Evolutionary conservation across 2,329 filamentous ascomycete genomes (phyloP).

Genomic region (Penicillium sp.): DNA sequence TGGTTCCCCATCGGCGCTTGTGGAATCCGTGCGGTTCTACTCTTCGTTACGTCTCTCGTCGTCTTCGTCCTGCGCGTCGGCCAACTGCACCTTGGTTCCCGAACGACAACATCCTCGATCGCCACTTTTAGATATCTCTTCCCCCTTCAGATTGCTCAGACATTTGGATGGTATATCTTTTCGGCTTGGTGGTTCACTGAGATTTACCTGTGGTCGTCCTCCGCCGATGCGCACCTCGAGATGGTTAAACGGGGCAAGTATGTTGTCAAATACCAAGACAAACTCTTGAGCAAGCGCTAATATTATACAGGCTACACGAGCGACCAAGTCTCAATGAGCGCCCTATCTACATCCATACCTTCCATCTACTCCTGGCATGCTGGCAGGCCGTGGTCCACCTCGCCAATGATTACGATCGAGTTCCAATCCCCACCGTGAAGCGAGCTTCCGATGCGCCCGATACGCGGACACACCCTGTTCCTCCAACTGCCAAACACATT

Average conservation of each 20-base stretch:
- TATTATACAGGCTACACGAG: constrained; percentile 52
- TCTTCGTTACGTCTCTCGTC: constrained; percentile 73
- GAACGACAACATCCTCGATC: constrained; percentile 68
- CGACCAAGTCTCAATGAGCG: constrained; percentile 79
- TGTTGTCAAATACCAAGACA: constrained; percentile 33
- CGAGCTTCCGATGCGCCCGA: constrained; percentile 32
- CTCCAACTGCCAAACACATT: constrained; percentile 41
- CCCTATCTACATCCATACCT: constrained; percentile 73
- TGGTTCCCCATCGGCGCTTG: constrained; percentile 80
- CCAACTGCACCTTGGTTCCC: constrained; percentile 71
- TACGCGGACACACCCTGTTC: constrained; percentile 36
- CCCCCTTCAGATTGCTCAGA: constrained; percentile 63
- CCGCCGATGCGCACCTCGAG: constrained; percentile 60
- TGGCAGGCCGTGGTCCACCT: constrained; percentile 70
- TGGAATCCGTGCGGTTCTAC: constrained; percentile 69
- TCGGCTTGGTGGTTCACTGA: constrained; percentile 79
- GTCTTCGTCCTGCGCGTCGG: constrained; percentile 84
- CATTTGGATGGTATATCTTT: constrained; percentile 70
- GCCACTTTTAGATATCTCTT: constrained; percentile 61
- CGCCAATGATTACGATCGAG: constrained; percentile 68
- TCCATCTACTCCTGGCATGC: constrained; percentile 66
- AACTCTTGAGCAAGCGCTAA: constrained; percentile 9
- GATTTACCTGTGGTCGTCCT: constrained; percentile 72
- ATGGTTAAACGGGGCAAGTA: constrained; percentile 70
- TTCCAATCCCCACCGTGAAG: constrained; percentile 53